These are phyloP conservation scores for Triadica sebifera DNA, from an alignment of 345 rosid genomes.

Conservation along the genomic window DNA sequence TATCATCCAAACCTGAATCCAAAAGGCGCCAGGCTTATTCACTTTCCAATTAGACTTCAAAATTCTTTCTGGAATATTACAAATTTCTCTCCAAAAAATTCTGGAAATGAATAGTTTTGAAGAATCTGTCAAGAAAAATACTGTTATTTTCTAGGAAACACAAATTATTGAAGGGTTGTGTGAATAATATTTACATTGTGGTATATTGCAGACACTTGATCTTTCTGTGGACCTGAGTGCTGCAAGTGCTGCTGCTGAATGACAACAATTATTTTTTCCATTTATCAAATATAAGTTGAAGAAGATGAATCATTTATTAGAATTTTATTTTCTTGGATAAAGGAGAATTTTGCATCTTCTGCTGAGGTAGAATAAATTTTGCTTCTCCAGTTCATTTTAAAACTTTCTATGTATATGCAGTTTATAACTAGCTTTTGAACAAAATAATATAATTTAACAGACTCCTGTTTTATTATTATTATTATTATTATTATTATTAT, in stretches of 20 bases:
- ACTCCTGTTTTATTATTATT: too few species aligned
- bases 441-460: background rate
- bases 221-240: slow-evolving; percentile 80
- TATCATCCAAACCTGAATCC: too few species aligned
- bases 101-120: too few species aligned
- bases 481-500: too few species aligned
- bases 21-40: too few species aligned
- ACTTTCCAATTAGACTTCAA: too few species aligned
- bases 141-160: background rate
- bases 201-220: slow-evolving; percentile 54
- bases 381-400: background rate
- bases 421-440: background rate
- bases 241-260: slow-evolving; percentile 66
- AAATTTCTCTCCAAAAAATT: too few species aligned
- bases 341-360: background rate
- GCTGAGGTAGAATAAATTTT: background rate
- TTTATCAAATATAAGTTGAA: background rate
- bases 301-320: background rate
- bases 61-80: too few species aligned
- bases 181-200: background rate
- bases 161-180: background rate
- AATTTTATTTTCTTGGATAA: background rate
- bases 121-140: too few species aligned
- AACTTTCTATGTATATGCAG: background rate
- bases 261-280: slow-evolving; percentile 1